Evolutionary conservation across 495 filamentous ascomycete genomes (phyloP).

Genomic region (Oidiodendron maius): DNA sequence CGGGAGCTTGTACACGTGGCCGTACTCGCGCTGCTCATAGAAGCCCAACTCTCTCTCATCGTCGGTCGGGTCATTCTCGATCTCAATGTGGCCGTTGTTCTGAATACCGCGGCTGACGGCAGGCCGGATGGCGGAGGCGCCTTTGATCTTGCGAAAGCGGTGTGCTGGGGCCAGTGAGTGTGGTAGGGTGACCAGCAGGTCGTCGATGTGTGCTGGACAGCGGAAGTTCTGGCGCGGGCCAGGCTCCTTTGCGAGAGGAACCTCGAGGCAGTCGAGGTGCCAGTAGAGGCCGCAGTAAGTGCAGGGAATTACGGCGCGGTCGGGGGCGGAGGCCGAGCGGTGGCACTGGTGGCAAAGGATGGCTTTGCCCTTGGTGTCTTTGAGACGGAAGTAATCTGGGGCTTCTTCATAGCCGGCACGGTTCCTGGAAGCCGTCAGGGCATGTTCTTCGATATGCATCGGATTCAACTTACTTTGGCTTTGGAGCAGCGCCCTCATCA

Average conservation of each 20-base stretch:
- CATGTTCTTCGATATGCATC: conserved; percentile 16
- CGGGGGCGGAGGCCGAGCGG: conserved; percentile 42
- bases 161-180: conserved; percentile 40
- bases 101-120: conserved; percentile 51
- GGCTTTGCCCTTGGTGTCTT: conserved; percentile 59
- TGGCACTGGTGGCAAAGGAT: conserved; percentile 70
- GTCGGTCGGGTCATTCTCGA: conserved; percentile 56
- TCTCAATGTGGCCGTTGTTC: conserved; percentile 76
- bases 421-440: conserved; percentile 3
- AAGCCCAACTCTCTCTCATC: conserved; percentile 47
- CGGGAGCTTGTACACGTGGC: conserved; percentile 60
- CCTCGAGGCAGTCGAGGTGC: conserved; percentile 88
- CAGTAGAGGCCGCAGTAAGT: conserved; percentile 75
- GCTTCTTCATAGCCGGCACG: conserved; percentile 47
- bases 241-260: conserved; percentile 75
- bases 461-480: conserved; percentile 26
- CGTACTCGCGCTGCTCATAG: conserved; percentile 44
- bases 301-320: conserved; percentile 66
- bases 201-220: conserved; percentile 81
- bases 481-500: conserved; percentile 45
- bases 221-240: conserved; percentile 64
- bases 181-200: conserved; percentile 36
- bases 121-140: conserved; percentile 34
- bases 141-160: conserved; percentile 47
- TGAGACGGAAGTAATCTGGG: conserved; percentile 60